Percentiles rank a stretch among this genome's conserved stretches.
Evolutionary conservation across 2,329 filamentous ascomycete genomes (phyloP).

Genomic region (Purpureocillium takamizusanense): DNA sequence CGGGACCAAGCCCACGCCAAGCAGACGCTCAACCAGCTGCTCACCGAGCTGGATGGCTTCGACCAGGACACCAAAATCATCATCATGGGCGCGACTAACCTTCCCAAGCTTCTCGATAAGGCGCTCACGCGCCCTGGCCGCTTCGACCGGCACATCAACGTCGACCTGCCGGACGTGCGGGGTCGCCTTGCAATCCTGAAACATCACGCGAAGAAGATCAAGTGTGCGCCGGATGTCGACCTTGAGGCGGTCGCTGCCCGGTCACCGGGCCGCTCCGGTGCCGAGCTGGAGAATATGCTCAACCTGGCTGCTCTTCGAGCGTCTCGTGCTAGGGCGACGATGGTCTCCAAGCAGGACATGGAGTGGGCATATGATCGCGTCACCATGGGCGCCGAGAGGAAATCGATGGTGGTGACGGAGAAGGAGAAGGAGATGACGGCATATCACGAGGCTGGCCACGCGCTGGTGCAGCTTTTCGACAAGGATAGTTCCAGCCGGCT

Average conservation of each 20-base stretch:
- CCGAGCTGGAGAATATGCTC: slow-evolving; percentile 91
- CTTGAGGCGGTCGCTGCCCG: slow-evolving; percentile 75
- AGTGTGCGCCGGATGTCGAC: slow-evolving; percentile 71
- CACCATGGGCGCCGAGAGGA: slow-evolving; percentile 90
- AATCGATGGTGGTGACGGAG: slow-evolving; percentile 79
- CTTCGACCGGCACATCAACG: slow-evolving; percentile 87
- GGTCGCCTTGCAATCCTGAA: slow-evolving; percentile 88
- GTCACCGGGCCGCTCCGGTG: slow-evolving; percentile 87
- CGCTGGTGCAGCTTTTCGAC: slow-evolving; percentile 77
- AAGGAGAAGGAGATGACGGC: slow-evolving; percentile 96
- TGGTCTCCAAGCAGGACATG: slow-evolving; percentile 71
- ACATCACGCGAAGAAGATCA: slow-evolving; percentile 89
- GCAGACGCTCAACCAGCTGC: slow-evolving; percentile 92
- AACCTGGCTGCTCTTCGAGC: slow-evolving; percentile 94
- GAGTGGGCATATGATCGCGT: slow-evolving; percentile 99
- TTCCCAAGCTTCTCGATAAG: slow-evolving; percentile 89
- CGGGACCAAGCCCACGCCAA: slow-evolving; percentile 92
- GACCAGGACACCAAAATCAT: slow-evolving; percentile 92
- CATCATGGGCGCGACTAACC: slow-evolving; percentile 93
- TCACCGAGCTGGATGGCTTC: slow-evolving; percentile 95
- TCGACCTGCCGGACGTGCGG: slow-evolving; percentile 84
- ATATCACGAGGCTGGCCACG: slow-evolving; percentile 93
- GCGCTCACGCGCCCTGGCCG: slow-evolving; percentile 88
- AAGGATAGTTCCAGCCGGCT: slow-evolving; percentile 63
- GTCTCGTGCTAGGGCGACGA: slow-evolving; percentile 72